Conservation (phyloP, 2,329 filamentous ascomycete genomes). For the Plectosphaerella plurivora region DNA sequence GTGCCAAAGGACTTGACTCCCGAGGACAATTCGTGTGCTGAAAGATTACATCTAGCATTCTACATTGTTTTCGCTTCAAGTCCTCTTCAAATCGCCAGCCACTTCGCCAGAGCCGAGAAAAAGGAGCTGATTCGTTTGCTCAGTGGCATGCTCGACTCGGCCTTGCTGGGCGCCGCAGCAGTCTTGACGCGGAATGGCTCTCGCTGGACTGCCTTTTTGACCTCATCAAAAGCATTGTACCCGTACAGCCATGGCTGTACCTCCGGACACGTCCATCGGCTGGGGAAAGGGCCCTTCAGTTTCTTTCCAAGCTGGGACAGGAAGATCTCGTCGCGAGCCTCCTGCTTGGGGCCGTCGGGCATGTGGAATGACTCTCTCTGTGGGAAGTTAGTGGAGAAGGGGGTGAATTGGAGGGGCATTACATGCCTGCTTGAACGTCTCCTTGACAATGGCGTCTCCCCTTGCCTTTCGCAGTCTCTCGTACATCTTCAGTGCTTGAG, state of each 20-base stretch:
- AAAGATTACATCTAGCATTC: no score
- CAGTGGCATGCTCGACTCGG: conserved; percentile 7
- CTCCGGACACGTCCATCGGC: conserved; percentile 58
- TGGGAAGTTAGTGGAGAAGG: conserved; percentile 9
- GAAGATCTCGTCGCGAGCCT: conserved; percentile 53
- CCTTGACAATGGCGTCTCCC: conserved; percentile 50
- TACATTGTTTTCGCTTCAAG: no score
- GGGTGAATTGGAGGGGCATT: no score
- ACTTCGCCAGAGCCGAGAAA: not conserved
- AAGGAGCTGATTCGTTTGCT: not conserved
- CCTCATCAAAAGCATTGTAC: conserved; percentile 56
- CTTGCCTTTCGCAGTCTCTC: conserved; percentile 42
- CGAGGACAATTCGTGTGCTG: no score
- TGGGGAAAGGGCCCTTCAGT: conserved; percentile 54
- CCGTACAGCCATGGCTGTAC: conserved; percentile 62
- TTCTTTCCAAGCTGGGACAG: conserved; percentile 45
- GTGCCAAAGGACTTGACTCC: no score
- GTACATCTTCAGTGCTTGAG: conserved; percentile 38
- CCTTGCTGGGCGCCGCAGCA: conserved; percentile 10
- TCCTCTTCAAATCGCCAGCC: not conserved
- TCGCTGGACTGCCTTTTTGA: conserved; percentile 25
- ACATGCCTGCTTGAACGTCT: conserved; percentile 43
- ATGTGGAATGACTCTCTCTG: conserved; percentile 50
- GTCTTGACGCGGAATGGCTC: not conserved
- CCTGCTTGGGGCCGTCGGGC: conserved; percentile 51